Evolutionary conservation across 2,329 filamentous ascomycete species (phyloP), one percentile per base, ranked within the genome.

Genomic region (Colletotrichum higginsianum): DNA sequence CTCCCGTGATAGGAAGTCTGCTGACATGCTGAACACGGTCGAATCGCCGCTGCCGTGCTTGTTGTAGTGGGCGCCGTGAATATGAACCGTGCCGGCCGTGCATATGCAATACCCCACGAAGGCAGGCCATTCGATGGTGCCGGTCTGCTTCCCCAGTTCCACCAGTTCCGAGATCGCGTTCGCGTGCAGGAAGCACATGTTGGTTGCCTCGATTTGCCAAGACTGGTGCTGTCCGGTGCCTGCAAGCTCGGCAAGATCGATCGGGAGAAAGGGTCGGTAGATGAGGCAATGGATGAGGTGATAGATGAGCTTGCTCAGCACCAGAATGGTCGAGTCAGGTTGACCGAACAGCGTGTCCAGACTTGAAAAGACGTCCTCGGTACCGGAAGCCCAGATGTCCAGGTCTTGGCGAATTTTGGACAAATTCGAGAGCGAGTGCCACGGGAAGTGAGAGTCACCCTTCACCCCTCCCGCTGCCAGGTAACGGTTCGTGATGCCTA

Each of bases 141-240:
- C 88, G 1, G 91, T 91, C 74, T 92, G 92, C 74, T 92, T 92
- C 1, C 93, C 93, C 18, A 95, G 88, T 78, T 96, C 93, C 5
- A 95, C 91, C 3, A 97, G 84, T 77, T 97, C 94, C 1, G 93
- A 91, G 62, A 97, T 95, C 6, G 94, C 94, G 77, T 97, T 97
- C 7, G 94, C 94, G 75, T 97, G 94, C 21, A 95, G 84, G 79
- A 90, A 96, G 80, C 94, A 97, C 78, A 96, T 87, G 77, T 96
- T 96, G 0, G 94, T 97, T 0, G 94, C 94, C 79, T 97, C 94
- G 58, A 97, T 96, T 79, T 97, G 94, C 94, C 94, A 97, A 38
- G 93, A 95, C 79, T 97, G 94, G 75, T 97, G 93, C 77, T 97
- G 94, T 1, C 93, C 93, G 0, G 89, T 92, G 16, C 93, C 93